Percentiles rank a stretch among this genome's conserved stretches.
Evolutionary conservation across 345 rosid species (phyloP).

Genomic region (Eucalyptus globulus): DNA sequence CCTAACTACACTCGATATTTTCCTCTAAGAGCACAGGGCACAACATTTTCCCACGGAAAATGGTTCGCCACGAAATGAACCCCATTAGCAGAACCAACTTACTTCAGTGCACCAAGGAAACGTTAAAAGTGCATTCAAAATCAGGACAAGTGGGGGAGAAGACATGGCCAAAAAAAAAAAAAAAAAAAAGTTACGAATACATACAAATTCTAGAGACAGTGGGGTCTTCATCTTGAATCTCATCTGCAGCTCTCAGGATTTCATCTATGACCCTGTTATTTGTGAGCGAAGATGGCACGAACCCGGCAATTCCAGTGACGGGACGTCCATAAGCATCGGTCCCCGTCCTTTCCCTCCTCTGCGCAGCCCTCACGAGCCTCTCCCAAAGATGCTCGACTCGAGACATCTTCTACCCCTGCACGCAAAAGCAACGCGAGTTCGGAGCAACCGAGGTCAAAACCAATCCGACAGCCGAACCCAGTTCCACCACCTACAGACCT

Average conservation of each 20-base stretch:
- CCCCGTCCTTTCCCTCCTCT: slow-evolving; percentile 62
- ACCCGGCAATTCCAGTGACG: slow-evolving; percentile 57
- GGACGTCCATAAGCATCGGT: slow-evolving; percentile 32
- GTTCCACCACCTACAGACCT: neutral
- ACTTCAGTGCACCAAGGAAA: neutral
- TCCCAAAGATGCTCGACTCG: slow-evolving; percentile 78
- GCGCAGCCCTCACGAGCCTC: slow-evolving; percentile 73
- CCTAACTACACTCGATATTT: neutral
- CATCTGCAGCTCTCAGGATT: slow-evolving; percentile 92
- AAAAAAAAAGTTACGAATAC: neutral
- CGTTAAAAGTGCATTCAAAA: neutral
- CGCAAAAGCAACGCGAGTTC: neutral
- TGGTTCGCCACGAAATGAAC: neutral
- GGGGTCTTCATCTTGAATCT: slow-evolving; percentile 91
- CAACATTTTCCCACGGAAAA: neutral
- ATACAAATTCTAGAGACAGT: slow-evolving; percentile 72
- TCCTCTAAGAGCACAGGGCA: neutral
- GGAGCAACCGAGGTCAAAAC: neutral
- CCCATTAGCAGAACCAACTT: neutral
- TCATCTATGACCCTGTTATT: slow-evolving; percentile 84
- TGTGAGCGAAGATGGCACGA: slow-evolving; percentile 79
- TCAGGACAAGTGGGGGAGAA: neutral
- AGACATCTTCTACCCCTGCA: slow-evolving; percentile 43
- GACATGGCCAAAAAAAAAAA: neutral
- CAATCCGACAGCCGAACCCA: neutral